Conservation (phyloP, 805 yeast species). For the Huiozyma sinensis region DNA sequence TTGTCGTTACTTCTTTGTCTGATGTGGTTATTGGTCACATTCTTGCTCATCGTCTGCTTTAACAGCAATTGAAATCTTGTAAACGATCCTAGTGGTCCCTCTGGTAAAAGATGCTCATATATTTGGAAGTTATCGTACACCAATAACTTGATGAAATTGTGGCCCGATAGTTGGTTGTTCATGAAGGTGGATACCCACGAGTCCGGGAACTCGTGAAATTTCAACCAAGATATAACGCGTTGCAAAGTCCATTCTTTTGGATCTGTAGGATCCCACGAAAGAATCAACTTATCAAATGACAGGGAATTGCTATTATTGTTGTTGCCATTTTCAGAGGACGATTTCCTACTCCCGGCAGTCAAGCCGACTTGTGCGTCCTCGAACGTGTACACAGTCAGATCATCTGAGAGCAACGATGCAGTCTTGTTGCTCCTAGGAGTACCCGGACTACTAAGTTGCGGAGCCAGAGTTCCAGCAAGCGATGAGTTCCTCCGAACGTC, state of each 20-base stretch:
- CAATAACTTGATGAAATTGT: slow-evolving; percentile 52
- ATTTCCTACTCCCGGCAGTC: too few species aligned
- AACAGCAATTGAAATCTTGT: slow-evolving; percentile 46
- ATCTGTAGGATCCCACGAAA: slow-evolving; percentile 40
- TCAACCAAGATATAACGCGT: slow-evolving; percentile 62
- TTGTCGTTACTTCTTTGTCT: neutral
- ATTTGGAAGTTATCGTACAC: slow-evolving; percentile 51
- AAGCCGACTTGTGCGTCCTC: neutral
- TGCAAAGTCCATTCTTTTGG: slow-evolving; percentile 62
- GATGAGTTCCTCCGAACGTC: too few species aligned
- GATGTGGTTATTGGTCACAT: slow-evolving; percentile 14
- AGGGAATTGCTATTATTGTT: slow-evolving; percentile 13
- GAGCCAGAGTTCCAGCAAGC: too few species aligned
- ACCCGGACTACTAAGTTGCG: too few species aligned
- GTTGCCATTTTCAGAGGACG: neutral
- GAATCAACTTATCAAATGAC: slow-evolving; percentile 21
- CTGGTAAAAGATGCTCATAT: slow-evolving; percentile 31
- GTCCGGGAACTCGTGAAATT: slow-evolving; percentile 52
- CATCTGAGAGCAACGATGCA: slow-evolving; percentile 1
- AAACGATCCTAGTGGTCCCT: slow-evolving; percentile 41
- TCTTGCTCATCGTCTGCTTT: slow-evolving; percentile 35
- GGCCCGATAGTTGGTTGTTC: slow-evolving; percentile 47
- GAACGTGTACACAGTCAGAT: slow-evolving; percentile 2
- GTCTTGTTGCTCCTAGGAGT: too few species aligned
- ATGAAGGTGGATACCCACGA: slow-evolving; percentile 64